Percentiles rank a stretch among this genome's conserved stretches.
phyloP scores from a whole-genome alignment of 2,329 filamentous ascomycete genomes.

The Fusarium buharicum region DNA sequence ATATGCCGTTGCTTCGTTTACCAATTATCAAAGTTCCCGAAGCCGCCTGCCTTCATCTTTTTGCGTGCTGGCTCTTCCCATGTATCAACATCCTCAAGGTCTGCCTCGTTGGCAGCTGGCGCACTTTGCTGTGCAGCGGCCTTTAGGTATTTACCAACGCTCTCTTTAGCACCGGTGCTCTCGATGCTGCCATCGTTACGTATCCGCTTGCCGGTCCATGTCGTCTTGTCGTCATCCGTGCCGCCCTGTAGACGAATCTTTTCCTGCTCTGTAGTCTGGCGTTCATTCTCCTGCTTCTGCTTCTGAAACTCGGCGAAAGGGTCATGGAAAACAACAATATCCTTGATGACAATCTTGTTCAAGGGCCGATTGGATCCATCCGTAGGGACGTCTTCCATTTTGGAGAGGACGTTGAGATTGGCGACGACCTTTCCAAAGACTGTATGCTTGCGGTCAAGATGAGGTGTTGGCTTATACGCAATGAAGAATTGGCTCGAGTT shows the following conservation, averaged over 20 bases:
- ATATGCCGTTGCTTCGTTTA: conserved; percentile 52
- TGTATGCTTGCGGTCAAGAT: conserved; percentile 96
- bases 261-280: conserved; percentile 66
- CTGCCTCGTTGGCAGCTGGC: conserved; percentile 64
- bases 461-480: conserved; percentile 83
- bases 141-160: conserved; percentile 85
- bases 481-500: conserved; percentile 97
- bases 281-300: conserved; percentile 73
- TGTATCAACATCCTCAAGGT: conserved; percentile 70
- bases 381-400: conserved; percentile 80
- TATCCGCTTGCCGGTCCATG: conserved; percentile 96
- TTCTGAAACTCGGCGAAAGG: conserved; percentile 94
- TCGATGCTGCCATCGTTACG: conserved; percentile 71
- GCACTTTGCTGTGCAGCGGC: conserved; percentile 53
- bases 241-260: conserved; percentile 73
- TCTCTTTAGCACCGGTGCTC: conserved; percentile 53
- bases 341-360: conserved; percentile 81
- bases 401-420: conserved; percentile 75
- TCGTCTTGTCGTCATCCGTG: conserved; percentile 87
- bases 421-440: conserved; percentile 90
- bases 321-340: conserved; percentile 88
- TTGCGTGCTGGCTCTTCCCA: conserved; percentile 81
- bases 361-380: conserved; percentile 81
- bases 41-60: conserved; percentile 80
- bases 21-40: conserved; percentile 96